Percentiles rank a stretch among this genome's conserved stretches.
These are phyloP conservation scores for Coix lacrymajobi DNA, from an alignment of 176 grass and related monocot genomes.

Conservation along the genomic window DNA sequence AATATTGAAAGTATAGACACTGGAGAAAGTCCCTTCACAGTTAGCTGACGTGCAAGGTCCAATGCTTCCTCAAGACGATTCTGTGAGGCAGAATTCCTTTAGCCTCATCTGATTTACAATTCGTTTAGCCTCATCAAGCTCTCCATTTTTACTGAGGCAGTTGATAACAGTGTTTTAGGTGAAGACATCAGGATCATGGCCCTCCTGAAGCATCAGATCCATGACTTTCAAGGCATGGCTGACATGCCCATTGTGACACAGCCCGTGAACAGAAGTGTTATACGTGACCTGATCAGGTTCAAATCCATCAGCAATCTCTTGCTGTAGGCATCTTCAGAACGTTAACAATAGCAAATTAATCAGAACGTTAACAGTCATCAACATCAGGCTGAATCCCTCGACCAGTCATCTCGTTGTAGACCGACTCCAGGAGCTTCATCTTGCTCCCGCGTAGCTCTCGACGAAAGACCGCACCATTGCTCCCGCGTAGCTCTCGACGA, in stretches of 20 bases:
- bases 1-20: slow-evolving; percentile 84
- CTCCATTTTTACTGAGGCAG: slow-evolving; percentile 49
- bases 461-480: slow-evolving; percentile 51
- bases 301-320: slow-evolving; percentile 54
- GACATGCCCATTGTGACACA: slow-evolving; percentile 68
- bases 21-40: slow-evolving; percentile 66
- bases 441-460: slow-evolving; percentile 58
- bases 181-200: slow-evolving; percentile 57
- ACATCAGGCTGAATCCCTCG: slow-evolving; percentile 44
- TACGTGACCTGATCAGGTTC: slow-evolving; percentile 61
- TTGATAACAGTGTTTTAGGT: slow-evolving; percentile 67
- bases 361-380: slow-evolving; percentile 61
- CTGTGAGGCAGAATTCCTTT: slow-evolving; percentile 43
- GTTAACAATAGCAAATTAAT: slow-evolving; percentile 75
- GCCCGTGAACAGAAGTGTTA: slow-evolving; percentile 53
- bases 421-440: slow-evolving; percentile 67
- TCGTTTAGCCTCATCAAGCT: slow-evolving; percentile 57
- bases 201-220: slow-evolving; percentile 70
- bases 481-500: slow-evolving; percentile 51
- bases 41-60: slow-evolving; percentile 61
- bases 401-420: slow-evolving; percentile 50
- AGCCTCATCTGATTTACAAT: slow-evolving; percentile 72
- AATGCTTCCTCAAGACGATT: slow-evolving; percentile 83
- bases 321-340: slow-evolving; percentile 51
- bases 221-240: slow-evolving; percentile 61